Base-by-base conservation (phyloP, 768 basidiomycete species). In the Lyophyllum decastes region DNA sequence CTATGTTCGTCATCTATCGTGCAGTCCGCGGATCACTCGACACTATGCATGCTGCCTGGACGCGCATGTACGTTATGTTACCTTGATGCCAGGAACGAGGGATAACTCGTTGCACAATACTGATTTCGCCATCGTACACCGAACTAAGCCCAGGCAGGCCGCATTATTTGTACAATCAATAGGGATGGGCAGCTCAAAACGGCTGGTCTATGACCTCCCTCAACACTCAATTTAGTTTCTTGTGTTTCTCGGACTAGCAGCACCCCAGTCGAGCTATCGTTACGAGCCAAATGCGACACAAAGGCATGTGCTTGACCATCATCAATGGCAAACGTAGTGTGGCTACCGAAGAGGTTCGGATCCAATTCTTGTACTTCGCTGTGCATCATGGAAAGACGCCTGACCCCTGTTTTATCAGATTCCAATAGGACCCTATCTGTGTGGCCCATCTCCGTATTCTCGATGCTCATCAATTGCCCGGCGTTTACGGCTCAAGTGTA, bases 1-100 rank as follows among this genome's bases (percentile, higher is more conserved):
- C 55, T 64, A 59, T 60, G 61, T 58, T 63, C 58, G 7, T 52
- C 52, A 53, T 49, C 50, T 55, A 24, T 50, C 43, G 43, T 45
- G 19, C 43, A 49, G 61, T 61, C 65, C 63, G 65, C 65, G 65
- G 65, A 66, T 66, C 65, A 63, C 45, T 38, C 33, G 43, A 24
- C 50, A 57, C 53, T 48, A 30, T 35, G 10, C 53, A 24, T 54
- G 50, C 51, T 52, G 57, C 57, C 54, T 58, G 38, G 43, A 27
- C 58, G 38, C 35, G 53, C 48, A 49, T 40, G 44, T 49, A 50
- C 52, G 58, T 55, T 60, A 55, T 61, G 59, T 58, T 55, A 33
- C 57, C 56, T 47, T 54, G 43, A 49, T 19, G 3, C 30, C 17
- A 46, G 27, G 54, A 48, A 21, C 30, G 33, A 58, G 26, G 47